Conservation (phyloP, 1,284 basidiomycete species). For the Cryptococcus sp. region DNA sequence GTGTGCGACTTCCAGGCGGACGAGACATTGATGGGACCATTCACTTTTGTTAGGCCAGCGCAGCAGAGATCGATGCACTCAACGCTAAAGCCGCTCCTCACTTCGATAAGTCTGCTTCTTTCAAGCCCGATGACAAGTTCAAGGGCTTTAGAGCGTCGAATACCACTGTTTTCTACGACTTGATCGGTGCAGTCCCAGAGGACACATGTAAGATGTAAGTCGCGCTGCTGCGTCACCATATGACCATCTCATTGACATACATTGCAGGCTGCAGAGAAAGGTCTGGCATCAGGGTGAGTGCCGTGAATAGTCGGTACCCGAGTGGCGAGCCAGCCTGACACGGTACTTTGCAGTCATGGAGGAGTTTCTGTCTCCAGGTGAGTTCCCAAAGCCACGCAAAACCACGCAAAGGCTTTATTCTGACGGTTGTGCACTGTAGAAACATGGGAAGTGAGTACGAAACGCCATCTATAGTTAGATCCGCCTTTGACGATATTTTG, state of each 20-base stretch:
- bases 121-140: conserved; percentile 14
- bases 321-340: too few species aligned
- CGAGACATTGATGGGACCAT: too few species aligned
- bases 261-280: conserved; percentile 6
- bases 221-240: neutral
- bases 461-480: too few species aligned
- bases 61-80: conserved; percentile 23
- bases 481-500: neutral
- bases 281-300: conserved; percentile 18
- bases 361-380: conserved; percentile 22
- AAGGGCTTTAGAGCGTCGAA: conserved; percentile 16
- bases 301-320: too few species aligned
- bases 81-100: conserved; percentile 22
- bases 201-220: conserved; percentile 22
- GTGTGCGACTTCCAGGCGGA: too few species aligned
- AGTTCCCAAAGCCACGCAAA: neutral
- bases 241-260: conserved; percentile 9
- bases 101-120: conserved; percentile 9
- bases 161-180: conserved; percentile 21
- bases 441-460: conserved; percentile 21
- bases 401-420: too few species aligned
- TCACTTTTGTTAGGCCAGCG: conserved; percentile 11
- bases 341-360: conserved; percentile 15
- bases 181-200: conserved; percentile 23
- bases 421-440: conserved; percentile 6